These are phyloP conservation scores for Umbelopsis ramanniana DNA, from an alignment of 192 early-diverging fungal genomes.

Conservation along the genomic window DNA sequence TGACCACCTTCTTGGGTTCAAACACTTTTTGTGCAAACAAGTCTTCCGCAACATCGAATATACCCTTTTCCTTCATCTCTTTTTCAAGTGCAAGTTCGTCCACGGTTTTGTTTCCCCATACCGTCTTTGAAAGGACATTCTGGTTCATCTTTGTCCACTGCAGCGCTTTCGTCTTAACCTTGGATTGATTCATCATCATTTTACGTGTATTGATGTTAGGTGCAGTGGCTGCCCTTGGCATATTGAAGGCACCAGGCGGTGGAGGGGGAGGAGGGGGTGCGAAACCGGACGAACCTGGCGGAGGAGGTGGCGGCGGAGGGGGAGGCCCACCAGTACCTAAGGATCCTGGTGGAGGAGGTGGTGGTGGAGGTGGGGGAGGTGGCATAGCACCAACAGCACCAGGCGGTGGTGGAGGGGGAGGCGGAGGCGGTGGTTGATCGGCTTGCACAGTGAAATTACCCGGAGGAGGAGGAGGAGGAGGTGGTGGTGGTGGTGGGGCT, in stretches of 20 bases:
- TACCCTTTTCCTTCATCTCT: constrained; percentile 58
- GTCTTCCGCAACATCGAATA: constrained; percentile 68
- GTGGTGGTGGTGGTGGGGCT: constrained; percentile 36
- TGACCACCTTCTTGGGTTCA: constrained; percentile 43
- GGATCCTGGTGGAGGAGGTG: constrained; percentile 35
- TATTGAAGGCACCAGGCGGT: constrained; percentile 34
- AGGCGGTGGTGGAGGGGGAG: constrained; percentile 38
- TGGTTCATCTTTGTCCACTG: constrained; percentile 84
- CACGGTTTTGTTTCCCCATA: constrained; percentile 62
- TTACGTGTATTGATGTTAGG: constrained; percentile 57
- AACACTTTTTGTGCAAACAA: constrained; percentile 74
- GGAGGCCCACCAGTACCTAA: constrained; percentile 29
- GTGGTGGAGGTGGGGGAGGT: constrained; percentile 47
- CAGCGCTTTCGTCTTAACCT: constrained; percentile 73
- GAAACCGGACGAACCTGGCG: constrained; percentile 26
- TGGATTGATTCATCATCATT: constrained; percentile 61
- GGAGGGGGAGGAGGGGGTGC: constrained; percentile 43
- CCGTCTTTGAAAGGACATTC: constrained; percentile 60
- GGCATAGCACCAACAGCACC: constrained; percentile 9
- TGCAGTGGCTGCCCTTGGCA: constrained; percentile 38
- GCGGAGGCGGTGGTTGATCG: constrained; percentile 27
- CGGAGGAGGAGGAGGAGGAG: constrained; percentile 19
- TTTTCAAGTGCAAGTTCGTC: constrained; percentile 59
- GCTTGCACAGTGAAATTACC: background rate
- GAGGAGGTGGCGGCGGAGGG: constrained; percentile 47